phyloP scores from a whole-genome alignment of 768 basidiomycete genomes.

The Cystoderma amianthinum region DNA sequence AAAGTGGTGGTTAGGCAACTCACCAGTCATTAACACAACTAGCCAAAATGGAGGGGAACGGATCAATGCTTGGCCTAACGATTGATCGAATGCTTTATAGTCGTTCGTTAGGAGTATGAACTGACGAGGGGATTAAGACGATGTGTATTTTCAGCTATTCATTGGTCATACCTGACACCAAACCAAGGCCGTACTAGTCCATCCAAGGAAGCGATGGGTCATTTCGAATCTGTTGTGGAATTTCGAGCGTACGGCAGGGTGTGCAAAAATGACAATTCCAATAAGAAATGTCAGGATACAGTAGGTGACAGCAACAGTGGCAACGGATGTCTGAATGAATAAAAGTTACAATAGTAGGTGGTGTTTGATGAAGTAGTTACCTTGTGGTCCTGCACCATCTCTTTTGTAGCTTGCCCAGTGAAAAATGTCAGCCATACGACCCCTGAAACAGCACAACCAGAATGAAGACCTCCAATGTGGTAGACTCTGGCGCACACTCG shows the following conservation, averaged over 20 bases:
- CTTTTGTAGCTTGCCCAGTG: slow-evolving; percentile 43
- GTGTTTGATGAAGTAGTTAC: slow-evolving; percentile 14
- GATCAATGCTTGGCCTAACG: slow-evolving; percentile 35
- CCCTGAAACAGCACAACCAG: slow-evolving; percentile 49
- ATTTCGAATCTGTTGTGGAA: slow-evolving; percentile 48
- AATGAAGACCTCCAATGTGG: slow-evolving; percentile 55
- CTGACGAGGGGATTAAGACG: slow-evolving; percentile 13
- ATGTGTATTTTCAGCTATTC: too few relatives aligned
- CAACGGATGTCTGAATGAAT: slow-evolving; percentile 35
- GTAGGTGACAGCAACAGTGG: slow-evolving; percentile 46
- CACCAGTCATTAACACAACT: slow-evolving; percentile 41
- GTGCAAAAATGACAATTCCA: slow-evolving; percentile 44
- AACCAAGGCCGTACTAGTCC: slow-evolving; percentile 44
- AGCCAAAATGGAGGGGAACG: slow-evolving; percentile 49
- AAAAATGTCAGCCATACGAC: slow-evolving; percentile 46
- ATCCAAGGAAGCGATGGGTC: slow-evolving; percentile 51
- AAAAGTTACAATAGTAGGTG: neutral
- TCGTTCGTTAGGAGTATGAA: slow-evolving; percentile 47
- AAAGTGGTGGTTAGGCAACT: neutral
- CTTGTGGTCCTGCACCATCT: slow-evolving; percentile 27
- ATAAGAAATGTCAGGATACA: slow-evolving; percentile 39
- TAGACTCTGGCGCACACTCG: slow-evolving; percentile 49
- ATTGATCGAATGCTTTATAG: slow-evolving; percentile 27
- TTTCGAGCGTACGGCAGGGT: slow-evolving; percentile 38
- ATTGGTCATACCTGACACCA: slow-evolving; percentile 40